Percentiles rank a stretch among this genome's conserved stretches.
Conservation (phyloP, 495 filamentous ascomycete genomes). For the Glonium stellatum region DNA sequence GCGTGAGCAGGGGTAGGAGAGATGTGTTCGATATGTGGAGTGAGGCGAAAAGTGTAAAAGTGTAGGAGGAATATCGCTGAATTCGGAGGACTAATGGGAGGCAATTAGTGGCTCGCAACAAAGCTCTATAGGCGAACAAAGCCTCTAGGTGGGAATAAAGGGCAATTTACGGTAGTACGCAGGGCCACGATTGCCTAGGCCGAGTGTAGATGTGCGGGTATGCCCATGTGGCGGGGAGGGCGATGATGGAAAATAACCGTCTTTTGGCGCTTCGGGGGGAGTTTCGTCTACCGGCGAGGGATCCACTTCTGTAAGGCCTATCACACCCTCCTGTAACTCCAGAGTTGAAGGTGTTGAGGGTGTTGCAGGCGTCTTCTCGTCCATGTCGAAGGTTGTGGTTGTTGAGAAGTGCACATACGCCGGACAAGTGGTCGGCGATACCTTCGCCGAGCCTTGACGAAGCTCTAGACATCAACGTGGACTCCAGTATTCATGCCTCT, state of each 20-base stretch:
- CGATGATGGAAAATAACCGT: slow-evolving; percentile 48
- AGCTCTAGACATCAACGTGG: background rate
- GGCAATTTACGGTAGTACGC: slow-evolving; percentile 31
- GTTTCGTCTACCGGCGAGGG: slow-evolving; percentile 70
- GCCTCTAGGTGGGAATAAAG: background rate
- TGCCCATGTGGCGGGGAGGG: slow-evolving; percentile 2
- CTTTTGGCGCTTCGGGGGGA: slow-evolving; percentile 45
- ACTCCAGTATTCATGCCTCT: background rate
- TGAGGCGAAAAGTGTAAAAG: slow-evolving; percentile 68
- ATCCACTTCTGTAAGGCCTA: slow-evolving; percentile 70
- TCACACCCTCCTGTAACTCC: slow-evolving; percentile 21
- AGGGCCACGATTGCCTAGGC: slow-evolving; percentile 33
- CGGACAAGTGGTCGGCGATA: background rate
- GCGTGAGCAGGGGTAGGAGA: slow-evolving; percentile 54
- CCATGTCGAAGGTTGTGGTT: slow-evolving; percentile 4
- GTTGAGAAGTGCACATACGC: slow-evolving; percentile 6
- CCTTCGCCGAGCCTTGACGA: background rate
- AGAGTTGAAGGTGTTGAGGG: slow-evolving; percentile 7
- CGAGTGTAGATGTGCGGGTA: slow-evolving; percentile 30
- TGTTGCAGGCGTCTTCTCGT: background rate
- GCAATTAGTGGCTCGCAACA: background rate
- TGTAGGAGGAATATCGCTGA: slow-evolving; percentile 83
- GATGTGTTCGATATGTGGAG: slow-evolving; percentile 68
- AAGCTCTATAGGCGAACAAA: background rate
- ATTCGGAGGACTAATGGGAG: slow-evolving; percentile 59